phyloP scores from a whole-genome alignment of 257 asterid genomes.

The Perilla frutescens region DNA sequence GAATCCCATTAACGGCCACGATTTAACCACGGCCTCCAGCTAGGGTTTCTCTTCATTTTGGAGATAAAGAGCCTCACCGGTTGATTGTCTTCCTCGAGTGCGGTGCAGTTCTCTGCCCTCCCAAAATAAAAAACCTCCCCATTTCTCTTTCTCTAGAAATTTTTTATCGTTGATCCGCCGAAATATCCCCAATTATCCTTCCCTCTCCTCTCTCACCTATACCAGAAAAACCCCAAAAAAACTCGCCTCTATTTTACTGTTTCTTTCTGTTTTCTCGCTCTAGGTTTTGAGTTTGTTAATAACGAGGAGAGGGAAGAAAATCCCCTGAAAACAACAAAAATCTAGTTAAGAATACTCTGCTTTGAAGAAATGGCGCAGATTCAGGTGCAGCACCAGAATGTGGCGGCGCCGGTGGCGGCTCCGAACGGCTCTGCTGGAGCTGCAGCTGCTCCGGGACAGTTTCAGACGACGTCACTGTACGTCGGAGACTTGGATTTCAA shows the following conservation, averaged over 20 bases:
- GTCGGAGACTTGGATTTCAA: constrained; percentile 78
- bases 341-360: neutral
- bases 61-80: constrained; percentile 34
- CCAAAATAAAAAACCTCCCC: neutral
- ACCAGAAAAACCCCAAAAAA: constrained; percentile 33
- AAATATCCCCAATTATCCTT: no score
- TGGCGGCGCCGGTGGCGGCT: constrained; percentile 49
- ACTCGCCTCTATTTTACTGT: no score
- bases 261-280: constrained; percentile 1
- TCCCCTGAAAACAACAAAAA: constrained; percentile 5
- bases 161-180: no score
- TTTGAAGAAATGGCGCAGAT: constrained; percentile 63
- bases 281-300: neutral
- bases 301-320: constrained; percentile 6
- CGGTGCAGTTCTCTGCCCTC: constrained; percentile 74
- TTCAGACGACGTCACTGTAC: constrained; percentile 66
- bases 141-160: no score
- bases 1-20: constrained; percentile 37
- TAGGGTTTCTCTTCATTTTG: constrained; percentile 54
- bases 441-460: constrained; percentile 36
- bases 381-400: constrained; percentile 69
- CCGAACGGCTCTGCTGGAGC: constrained; percentile 37
- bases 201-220: no score
- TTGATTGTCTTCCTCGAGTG: constrained; percentile 42
- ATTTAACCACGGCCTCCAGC: constrained; percentile 25